These are phyloP conservation scores for Stagonosporopsis rhizophila DNA, from an alignment of 2,329 filamentous ascomycete genomes.

Conservation along the genomic window DNA sequence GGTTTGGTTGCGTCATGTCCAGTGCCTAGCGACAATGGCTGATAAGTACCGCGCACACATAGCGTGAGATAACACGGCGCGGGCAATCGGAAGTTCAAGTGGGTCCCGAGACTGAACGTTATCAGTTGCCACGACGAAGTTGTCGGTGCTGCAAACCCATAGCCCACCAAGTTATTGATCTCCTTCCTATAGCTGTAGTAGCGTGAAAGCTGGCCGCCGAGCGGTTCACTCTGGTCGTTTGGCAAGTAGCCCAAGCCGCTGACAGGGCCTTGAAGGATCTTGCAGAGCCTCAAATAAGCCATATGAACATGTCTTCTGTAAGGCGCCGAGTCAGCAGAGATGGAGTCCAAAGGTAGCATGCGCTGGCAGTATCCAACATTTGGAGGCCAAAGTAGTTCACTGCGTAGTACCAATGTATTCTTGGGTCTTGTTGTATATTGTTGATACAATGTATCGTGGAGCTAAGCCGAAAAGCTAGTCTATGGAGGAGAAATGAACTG, in stretches of 20 bases:
- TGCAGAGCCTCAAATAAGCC: too few relatives aligned
- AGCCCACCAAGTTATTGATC: neutral
- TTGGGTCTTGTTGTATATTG: slow-evolving; percentile 2
- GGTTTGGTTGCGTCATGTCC: slow-evolving; percentile 1
- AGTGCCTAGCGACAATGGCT: neutral
- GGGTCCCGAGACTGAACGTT: slow-evolving; percentile 16
- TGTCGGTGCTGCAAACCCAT: slow-evolving; percentile 15
- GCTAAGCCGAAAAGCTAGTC: neutral
- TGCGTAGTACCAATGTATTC: neutral
- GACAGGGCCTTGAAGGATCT: neutral
- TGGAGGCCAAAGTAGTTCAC: neutral
- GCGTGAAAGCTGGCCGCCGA: neutral
- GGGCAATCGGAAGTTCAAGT: slow-evolving; percentile 18
- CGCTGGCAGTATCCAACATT: neutral
- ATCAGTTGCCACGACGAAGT: slow-evolving; percentile 23
- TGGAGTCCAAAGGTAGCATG: neutral
- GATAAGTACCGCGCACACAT: slow-evolving; percentile 23
- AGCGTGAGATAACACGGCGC: slow-evolving; percentile 25
- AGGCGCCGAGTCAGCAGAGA: neutral
- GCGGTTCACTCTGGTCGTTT: too few relatives aligned
- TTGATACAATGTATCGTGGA: slow-evolving; percentile 3
- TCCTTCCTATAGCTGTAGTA: neutral
- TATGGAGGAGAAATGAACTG: neutral
- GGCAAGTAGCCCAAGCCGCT: neutral
- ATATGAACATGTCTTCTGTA: too few relatives aligned